A percentile compares a stretch with the other conserved stretches of the same genome.
Evolutionary conservation across 805 yeast genomes (phyloP).

Genomic region (Teunomyces panamensis): DNA sequence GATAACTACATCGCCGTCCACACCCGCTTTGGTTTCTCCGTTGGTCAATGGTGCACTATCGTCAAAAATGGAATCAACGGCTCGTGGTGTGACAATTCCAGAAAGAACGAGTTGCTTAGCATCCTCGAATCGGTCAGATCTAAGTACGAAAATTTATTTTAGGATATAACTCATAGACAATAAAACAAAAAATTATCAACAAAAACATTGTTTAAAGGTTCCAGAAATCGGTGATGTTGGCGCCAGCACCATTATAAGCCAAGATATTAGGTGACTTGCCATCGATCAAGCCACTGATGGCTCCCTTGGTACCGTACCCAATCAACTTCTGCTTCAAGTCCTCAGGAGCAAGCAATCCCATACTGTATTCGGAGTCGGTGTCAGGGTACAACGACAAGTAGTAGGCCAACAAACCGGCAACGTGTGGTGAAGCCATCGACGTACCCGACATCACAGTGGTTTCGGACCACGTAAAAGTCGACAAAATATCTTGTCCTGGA

Average conservation of each 20-base stretch:
- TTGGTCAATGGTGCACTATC: conserved; percentile 59
- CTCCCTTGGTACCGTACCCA: conserved; percentile 61
- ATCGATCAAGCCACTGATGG: conserved; percentile 59
- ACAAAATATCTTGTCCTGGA: conserved; percentile 87
- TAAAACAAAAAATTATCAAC: not conserved
- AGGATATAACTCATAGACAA: not conserved
- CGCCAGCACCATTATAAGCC: conserved; percentile 82
- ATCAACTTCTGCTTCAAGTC: conserved; percentile 76
- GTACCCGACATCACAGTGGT: conserved; percentile 91
- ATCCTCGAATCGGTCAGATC: conserved; percentile 43
- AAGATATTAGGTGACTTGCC: conserved; percentile 71
- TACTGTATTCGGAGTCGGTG: conserved; percentile 58
- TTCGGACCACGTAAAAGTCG: conserved; percentile 77
- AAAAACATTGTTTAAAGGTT: conserved; percentile 6
- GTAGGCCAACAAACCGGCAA: conserved; percentile 87
- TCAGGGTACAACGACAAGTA: conserved; percentile 84
- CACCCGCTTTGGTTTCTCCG: conserved; percentile 58
- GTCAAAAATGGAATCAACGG: conserved; percentile 68
- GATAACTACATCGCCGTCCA: conserved; percentile 73
- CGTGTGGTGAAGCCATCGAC: conserved; percentile 98
- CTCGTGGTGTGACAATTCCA: conserved; percentile 63
- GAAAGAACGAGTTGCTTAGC: conserved; percentile 48
- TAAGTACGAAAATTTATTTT: conserved; percentile 29
- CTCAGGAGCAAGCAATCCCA: conserved; percentile 60
- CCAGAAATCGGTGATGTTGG: conserved; percentile 67